These are phyloP conservation scores for Aurantiochytrium sp. DNA, from an alignment of 108 stramenopile species.

Conservation along the genomic window DNA sequence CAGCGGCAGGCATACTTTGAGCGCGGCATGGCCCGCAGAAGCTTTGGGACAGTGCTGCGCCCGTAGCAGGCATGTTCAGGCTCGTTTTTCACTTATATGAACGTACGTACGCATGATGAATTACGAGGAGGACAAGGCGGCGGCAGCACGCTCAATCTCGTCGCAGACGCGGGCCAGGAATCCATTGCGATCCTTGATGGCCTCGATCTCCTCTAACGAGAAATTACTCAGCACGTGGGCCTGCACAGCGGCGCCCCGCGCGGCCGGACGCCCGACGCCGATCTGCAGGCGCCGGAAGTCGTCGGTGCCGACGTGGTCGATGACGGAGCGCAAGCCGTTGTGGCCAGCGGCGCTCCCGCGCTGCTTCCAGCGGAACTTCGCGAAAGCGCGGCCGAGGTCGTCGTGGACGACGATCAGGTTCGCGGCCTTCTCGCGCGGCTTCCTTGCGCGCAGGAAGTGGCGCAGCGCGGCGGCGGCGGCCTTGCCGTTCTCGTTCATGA, in stretches of 20 bases:
- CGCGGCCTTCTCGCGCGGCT: background rate
- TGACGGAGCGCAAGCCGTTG: conserved; percentile 6
- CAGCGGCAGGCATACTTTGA: too few species aligned
- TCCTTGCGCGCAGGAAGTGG: background rate
- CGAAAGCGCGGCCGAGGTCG: background rate
- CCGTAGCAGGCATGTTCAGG: too few species aligned
- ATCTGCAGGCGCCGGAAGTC: background rate
- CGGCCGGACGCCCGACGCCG: background rate
- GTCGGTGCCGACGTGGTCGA: background rate
- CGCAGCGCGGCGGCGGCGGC: background rate
- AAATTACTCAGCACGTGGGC: background rate
- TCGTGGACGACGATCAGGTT: conserved; percentile 12
- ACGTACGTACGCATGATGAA: too few species aligned
- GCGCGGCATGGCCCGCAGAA: too few species aligned
- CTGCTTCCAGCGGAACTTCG: background rate
- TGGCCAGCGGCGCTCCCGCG: background rate
- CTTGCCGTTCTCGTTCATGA: conserved; percentile 27
- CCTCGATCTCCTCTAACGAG: background rate
- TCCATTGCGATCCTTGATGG: background rate
- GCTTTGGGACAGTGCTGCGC: too few species aligned
- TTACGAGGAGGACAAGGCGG: too few species aligned
- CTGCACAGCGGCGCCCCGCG: background rate
- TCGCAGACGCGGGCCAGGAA: background rate
- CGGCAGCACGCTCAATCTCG: background rate
- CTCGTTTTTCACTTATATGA: too few species aligned